These are phyloP conservation scores for Inga oerstediana DNA, from an alignment of 306 rosid species.

Conservation along the genomic window DNA sequence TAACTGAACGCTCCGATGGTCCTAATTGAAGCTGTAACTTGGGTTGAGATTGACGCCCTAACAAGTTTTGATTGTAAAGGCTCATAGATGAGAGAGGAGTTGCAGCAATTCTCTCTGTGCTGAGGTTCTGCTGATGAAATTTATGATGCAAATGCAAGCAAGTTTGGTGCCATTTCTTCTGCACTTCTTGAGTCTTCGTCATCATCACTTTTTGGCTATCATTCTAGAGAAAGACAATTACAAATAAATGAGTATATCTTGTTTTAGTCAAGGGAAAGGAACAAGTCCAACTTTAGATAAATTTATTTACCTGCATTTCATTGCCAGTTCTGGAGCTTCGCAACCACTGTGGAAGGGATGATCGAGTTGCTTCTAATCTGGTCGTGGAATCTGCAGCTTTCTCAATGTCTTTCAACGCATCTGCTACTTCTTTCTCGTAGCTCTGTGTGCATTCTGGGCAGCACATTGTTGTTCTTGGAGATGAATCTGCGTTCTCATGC, in stretches of 20 bases:
- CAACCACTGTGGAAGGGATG: constrained; percentile 83
- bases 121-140: constrained; percentile 64
- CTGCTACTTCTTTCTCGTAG: constrained; percentile 62
- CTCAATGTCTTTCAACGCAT: constrained; percentile 61
- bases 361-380: constrained; percentile 52
- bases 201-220: constrained; percentile 46
- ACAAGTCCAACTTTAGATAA: constrained; percentile 16
- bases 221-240: constrained; percentile 40
- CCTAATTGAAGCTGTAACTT: constrained; percentile 64
- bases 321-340: constrained; percentile 59
- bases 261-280: not conserved
- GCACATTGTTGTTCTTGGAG: constrained; percentile 49
- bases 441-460: constrained; percentile 68
- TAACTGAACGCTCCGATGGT: constrained; percentile 40
- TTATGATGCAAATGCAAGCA: constrained; percentile 77
- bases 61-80: constrained; percentile 55
- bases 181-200: constrained; percentile 66
- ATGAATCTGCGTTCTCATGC: constrained; percentile 57
- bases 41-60: constrained; percentile 62
- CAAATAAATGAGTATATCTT: constrained; percentile 8
- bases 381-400: constrained; percentile 47
- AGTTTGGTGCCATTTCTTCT: constrained; percentile 77
- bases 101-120: constrained; percentile 55
- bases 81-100: constrained; percentile 57
- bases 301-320: constrained; percentile 46